Evolutionary conservation across 371 early-diverging fungal genomes (phyloP), one percentile per base, ranked within the genome.

Genomic region (Mucor irregularis): DNA sequence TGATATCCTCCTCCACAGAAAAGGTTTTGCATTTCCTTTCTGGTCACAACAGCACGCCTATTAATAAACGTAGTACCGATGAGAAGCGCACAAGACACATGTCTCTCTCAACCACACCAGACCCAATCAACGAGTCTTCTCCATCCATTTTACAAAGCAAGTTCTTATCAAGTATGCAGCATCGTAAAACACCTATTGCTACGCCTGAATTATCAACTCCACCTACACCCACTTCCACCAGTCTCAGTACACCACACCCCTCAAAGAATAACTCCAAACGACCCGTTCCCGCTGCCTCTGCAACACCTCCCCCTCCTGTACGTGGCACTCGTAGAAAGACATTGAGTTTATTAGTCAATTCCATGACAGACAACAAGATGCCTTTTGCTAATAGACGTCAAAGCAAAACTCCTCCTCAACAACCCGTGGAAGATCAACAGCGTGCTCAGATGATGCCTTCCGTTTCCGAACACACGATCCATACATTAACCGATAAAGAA

Each of bases 291-390:
- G 14, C 48, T 33, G 50, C 58, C 2, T 14, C 49, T 13, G 9
- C 40, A 19, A n/a, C 34, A 4, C 58, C 62, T 5, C 52, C 65
- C 7, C 51, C 67, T 4, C 64, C 58, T 5, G 63, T 65, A 17
- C 64, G 81, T 48, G 78, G 78, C 34, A 79, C 80, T 40, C 64
- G 84, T 35, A 69, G 81, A 57, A 84, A 84, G 65, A 80, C 84
- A 0, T 55, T 82, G 4, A 80, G 80, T 51, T 58, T 84, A 16
- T 43, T 82, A 9, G 82, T 82, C 39, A 80, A 74, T 44, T 71
- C 80, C 26, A 42, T 76, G 56, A 57, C 70, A 7, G 62, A 73
- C 13, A 69, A 69, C 16, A 68, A 64, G 5, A 66, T 51, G 5
- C 45, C 56, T 0, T 56, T 64, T 21, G 16, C 49, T 2, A 35